Conservation (phyloP, 2,329 filamentous ascomycete species). For the Fusarium metavorans region DNA sequence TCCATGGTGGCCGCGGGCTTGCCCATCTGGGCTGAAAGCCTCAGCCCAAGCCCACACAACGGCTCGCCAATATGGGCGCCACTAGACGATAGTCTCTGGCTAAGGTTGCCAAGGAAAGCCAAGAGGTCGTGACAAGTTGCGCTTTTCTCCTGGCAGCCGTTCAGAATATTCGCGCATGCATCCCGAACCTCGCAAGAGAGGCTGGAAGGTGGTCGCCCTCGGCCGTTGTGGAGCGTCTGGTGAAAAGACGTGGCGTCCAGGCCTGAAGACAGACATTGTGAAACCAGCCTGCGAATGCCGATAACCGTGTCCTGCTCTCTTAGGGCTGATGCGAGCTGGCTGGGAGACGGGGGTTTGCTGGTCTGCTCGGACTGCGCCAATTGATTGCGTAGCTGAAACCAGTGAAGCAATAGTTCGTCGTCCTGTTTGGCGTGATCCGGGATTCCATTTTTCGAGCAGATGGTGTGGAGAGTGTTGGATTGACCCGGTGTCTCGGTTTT, state of each 20-base stretch:
- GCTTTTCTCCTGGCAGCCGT: conserved; percentile 2
- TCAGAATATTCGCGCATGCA: conserved; percentile 38
- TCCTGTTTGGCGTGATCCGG: conserved; percentile 29
- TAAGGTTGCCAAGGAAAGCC: conserved; percentile 56
- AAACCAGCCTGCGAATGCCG: conserved; percentile 49
- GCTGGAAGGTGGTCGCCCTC: not conserved
- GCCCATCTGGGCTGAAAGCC: conserved; percentile 46
- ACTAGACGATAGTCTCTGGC: conserved; percentile 47
- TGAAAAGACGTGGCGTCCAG: conserved; percentile 36
- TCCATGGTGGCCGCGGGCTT: conserved; percentile 37
- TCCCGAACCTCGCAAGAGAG: conserved; percentile 40
- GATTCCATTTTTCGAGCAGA: conserved; percentile 39
- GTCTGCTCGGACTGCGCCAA: conserved; percentile 17
- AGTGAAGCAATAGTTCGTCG: conserved; percentile 51
- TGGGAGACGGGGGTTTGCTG: conserved; percentile 2
- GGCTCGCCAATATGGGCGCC: conserved; percentile 39
- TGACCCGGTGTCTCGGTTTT: conserved; percentile 13
- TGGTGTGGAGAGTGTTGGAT: conserved; percentile 27
- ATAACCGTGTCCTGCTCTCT: conserved; percentile 41
- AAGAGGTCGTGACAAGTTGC: conserved; percentile 42
- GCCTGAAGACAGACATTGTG: conserved; percentile 42
- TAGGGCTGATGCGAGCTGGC: conserved; percentile 37
- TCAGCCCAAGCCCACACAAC: conserved; percentile 48
- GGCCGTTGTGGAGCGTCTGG: not conserved
- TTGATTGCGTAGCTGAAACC: conserved; percentile 49